Conservation (phyloP, 352 stramenopile species). For the Pythium pyrilobum region DNA sequence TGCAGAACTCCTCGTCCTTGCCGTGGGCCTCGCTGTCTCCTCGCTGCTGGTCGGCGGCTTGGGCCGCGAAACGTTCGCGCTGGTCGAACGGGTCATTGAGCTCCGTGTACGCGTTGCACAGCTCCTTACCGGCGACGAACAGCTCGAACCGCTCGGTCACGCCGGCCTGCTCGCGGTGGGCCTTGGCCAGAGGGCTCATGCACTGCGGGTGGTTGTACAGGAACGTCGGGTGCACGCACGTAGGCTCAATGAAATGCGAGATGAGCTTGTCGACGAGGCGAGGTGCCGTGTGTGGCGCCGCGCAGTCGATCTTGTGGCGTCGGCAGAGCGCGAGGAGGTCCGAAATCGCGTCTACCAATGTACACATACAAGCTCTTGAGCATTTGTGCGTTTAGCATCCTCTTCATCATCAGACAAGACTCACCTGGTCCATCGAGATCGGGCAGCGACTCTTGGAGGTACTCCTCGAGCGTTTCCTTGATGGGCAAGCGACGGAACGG, state of each 20-base stretch:
- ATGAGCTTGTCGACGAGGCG: conserved; percentile 98
- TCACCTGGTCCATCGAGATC: conserved; percentile 61
- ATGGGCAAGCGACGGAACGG: conserved; percentile 97
- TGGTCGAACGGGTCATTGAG: conserved; percentile 98
- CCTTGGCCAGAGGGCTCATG: conserved; percentile 96
- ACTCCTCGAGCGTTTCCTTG: conserved; percentile 94
- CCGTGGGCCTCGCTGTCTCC: conserved; percentile 85
- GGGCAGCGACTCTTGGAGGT: conserved; percentile 62
- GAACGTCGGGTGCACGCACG: conserved; percentile 95
- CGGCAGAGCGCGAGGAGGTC: conserved; percentile 84
- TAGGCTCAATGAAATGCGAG: conserved; percentile 94
- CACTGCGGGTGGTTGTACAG: conserved; percentile 97
- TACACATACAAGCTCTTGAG: not conserved
- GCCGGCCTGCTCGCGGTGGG: conserved; percentile 88
- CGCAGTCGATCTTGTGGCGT: conserved; percentile 88
- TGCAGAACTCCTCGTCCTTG: conserved; percentile 97
- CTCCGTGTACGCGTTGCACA: conserved; percentile 99
- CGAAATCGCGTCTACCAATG: conserved; percentile 40
- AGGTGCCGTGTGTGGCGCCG: conserved; percentile 91
- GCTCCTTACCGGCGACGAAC: conserved; percentile 94
- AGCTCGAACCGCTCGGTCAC: conserved; percentile 98
- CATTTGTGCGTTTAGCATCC: too few relatives aligned
- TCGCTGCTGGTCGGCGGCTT: conserved; percentile 81
- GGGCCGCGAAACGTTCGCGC: conserved; percentile 93
- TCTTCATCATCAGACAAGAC: not conserved